Evolutionary conservation across 495 filamentous ascomycete species (phyloP), one percentile per base, ranked within the genome.

Genomic region (Neurospora sp.): DNA sequence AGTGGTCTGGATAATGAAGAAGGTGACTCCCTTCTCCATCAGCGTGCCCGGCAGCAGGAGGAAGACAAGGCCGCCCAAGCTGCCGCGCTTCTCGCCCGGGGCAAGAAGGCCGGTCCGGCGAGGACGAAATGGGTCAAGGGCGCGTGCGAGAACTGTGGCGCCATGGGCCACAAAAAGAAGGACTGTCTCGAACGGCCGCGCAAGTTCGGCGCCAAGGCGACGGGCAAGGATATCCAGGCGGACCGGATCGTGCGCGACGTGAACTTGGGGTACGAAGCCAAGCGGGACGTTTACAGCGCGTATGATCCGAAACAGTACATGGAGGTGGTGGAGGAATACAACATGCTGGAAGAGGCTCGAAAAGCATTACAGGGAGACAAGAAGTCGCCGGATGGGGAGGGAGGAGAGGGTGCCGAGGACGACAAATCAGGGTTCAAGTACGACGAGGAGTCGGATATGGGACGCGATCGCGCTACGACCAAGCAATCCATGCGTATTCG

Each of bases 101-200:
- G 95, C 42, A 91, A 91, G 81, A 91, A 92, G 78, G 82, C 87
- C 31, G 93, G 91, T 3, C 91, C 92, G 16, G 93, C 93, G 8
- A 93, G 93, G 39, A 99, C 96, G 74, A 98, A 97, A 79, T 99
- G 93, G 82, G 93, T 96, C 76, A 98, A 98, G 84, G 96, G 96
- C 76, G 93, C 96, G 53, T 99, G 96, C 83, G 94, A 97, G 82
- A 99, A 99, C 84, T 99, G 96, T 85, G 96, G 96, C 78, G 92
- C 94, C 38, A 93, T 97, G 90, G 94, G 92, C 75, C 96, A 99
- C 84, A 96, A 96, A 79, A 92, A 91, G 37, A 97, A 96, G 78
- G 94, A 97, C 76, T 99, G 96, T 79, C 84, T 98, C 66, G 93
- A 89, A 78, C 89, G 95, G 73, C 96, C 94, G 12, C 88, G 96